These are phyloP conservation scores for Cryphonectria nitschkei DNA, from an alignment of 2,329 filamentous ascomycete species.

Conservation along the genomic window DNA sequence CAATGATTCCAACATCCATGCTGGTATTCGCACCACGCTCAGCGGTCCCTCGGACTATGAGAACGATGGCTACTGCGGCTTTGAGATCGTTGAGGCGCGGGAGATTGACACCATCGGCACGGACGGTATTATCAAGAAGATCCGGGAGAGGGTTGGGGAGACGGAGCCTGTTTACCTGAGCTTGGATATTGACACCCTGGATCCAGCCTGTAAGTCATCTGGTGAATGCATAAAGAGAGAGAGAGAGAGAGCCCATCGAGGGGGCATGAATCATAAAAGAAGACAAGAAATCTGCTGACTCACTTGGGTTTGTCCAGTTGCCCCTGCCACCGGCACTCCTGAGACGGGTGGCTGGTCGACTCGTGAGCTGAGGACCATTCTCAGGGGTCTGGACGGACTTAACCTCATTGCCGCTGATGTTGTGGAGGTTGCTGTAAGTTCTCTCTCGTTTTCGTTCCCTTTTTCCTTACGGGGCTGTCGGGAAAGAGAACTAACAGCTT, in stretches of 20 bases:
- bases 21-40: constrained; percentile 82
- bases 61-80: constrained; percentile 83
- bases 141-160: constrained; percentile 74
- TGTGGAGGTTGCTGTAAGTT: constrained; percentile 67
- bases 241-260: too few species aligned
- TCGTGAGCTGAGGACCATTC: constrained; percentile 71
- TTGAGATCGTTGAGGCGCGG: constrained; percentile 77
- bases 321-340: constrained; percentile 74
- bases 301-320: constrained; percentile 47
- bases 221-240: neutral
- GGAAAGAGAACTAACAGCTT: constrained; percentile 29
- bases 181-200: constrained; percentile 86
- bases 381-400: constrained; percentile 69
- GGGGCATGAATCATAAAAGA: neutral
- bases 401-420: constrained; percentile 74
- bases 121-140: constrained; percentile 77
- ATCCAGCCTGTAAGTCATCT: constrained; percentile 69
- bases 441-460: neutral
- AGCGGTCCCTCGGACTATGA: constrained; percentile 80
- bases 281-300: constrained; percentile 21
- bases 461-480: neutral
- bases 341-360: constrained; percentile 79
- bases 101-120: constrained; percentile 57
- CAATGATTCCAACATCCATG: constrained; percentile 87
- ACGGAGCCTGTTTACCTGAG: constrained; percentile 78